Evolutionary conservation across 1,284 basidiomycete genomes (phyloP).

Genomic region (Fomitiporia mediterranea): DNA sequence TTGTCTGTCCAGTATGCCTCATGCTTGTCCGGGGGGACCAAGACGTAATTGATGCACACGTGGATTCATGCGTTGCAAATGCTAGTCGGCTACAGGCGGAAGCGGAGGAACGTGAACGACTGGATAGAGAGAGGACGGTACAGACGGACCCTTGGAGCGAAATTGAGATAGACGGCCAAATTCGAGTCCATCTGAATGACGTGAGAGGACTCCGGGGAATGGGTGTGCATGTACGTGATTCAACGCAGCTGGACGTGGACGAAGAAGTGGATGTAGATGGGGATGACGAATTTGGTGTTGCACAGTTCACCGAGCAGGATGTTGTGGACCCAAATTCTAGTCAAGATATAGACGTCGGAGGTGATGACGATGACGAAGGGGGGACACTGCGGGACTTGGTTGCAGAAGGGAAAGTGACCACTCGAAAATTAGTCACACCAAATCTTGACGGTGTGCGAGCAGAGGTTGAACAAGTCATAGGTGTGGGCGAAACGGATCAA

Average conservation of each 20-base stretch:
- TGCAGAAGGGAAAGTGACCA: constrained; percentile 43
- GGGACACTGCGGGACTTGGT: constrained; percentile 47
- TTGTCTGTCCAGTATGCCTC: constrained; percentile 64
- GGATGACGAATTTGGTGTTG: constrained; percentile 67
- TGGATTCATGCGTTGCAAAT: constrained; percentile 67
- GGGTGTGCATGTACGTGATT: constrained; percentile 61
- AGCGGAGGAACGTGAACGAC: constrained; percentile 30
- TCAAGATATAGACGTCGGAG: constrained; percentile 31
- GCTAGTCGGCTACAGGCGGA: constrained; percentile 43
- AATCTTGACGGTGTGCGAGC: constrained; percentile 32
- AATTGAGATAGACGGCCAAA: constrained; percentile 21
- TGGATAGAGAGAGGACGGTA: constrained; percentile 28
- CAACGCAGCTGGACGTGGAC: constrained; percentile 56
- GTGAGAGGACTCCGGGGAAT: constrained; percentile 37
- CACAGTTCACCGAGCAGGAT: constrained; percentile 72
- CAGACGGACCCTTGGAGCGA: constrained; percentile 33
- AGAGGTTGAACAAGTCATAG: constrained; percentile 41
- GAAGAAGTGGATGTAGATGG: constrained; percentile 77
- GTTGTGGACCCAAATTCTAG: constrained; percentile 38
- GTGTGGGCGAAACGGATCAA: constrained; percentile 41
- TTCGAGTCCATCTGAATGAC: neutral
- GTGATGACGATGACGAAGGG: constrained; percentile 30
- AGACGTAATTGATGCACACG: constrained; percentile 70
- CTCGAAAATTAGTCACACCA: constrained; percentile 24
- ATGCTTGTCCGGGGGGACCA: constrained; percentile 53